Conservation (phyloP, 2,329 filamentous ascomycete species). For the Fusarium hostae region DNA sequence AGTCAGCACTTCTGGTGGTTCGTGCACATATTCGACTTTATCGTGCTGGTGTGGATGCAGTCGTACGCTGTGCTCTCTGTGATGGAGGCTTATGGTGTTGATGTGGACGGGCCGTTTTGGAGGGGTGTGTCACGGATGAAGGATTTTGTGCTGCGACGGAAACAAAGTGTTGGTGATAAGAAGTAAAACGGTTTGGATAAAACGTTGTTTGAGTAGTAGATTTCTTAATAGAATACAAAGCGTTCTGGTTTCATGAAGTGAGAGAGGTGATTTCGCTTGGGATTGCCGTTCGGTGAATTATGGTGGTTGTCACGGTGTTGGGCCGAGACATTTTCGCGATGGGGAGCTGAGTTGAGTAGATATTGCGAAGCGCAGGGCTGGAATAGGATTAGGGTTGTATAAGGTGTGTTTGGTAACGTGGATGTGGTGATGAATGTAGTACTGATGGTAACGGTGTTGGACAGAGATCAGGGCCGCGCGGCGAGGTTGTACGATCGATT, state of each 20-base stretch:
- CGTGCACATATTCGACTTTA: slow-evolving; percentile 78
- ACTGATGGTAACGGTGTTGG: neutral
- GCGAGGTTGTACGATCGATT: slow-evolving; percentile 8
- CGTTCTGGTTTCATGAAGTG: slow-evolving; percentile 30
- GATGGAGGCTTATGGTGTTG: slow-evolving; percentile 48
- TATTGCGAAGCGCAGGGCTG: neutral
- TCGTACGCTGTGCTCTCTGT: slow-evolving; percentile 41
- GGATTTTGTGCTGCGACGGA: slow-evolving; percentile 22
- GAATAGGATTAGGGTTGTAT: neutral
- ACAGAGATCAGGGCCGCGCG: slow-evolving; percentile 24
- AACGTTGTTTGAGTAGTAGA: slow-evolving; percentile 18
- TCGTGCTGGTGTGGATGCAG: slow-evolving; percentile 50
- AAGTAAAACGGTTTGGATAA: slow-evolving; percentile 36
- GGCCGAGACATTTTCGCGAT: slow-evolving; percentile 34
- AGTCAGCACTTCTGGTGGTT: slow-evolving; percentile 95
- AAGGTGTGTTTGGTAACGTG: too few species aligned
- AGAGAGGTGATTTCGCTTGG: too few species aligned
- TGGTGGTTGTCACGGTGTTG: neutral
- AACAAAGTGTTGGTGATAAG: slow-evolving; percentile 30
- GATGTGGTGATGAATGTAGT: neutral
- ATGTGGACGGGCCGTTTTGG: slow-evolving; percentile 48
- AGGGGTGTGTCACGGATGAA: slow-evolving; percentile 30
- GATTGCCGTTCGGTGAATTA: slow-evolving; percentile 14
- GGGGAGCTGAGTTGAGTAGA: neutral
- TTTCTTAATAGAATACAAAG: slow-evolving; percentile 29